Conservation (phyloP, 495 filamentous ascomycete genomes). For the Astrothelium subdiscretum region DNA sequence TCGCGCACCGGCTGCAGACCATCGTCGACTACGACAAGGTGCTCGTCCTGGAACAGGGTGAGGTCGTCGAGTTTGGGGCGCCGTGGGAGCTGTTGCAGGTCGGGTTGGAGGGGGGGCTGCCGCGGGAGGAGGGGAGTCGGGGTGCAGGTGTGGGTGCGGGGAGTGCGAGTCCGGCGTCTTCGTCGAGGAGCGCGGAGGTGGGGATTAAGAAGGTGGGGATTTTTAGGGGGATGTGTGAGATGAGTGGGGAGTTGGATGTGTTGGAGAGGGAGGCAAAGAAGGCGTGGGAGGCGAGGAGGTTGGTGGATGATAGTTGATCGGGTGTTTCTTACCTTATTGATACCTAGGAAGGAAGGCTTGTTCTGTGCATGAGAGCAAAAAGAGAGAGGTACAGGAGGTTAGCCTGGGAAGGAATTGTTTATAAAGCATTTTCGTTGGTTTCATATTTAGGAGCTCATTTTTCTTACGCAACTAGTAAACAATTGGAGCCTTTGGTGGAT, state of each 20-base stretch:
- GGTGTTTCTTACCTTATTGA: too few relatives aligned
- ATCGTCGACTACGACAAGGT: constrained; percentile 98
- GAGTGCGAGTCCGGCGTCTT: too few relatives aligned
- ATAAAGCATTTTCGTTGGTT: background rate
- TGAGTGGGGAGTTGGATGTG: constrained; percentile 71
- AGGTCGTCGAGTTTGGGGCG: constrained; percentile 77
- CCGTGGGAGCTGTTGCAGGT: constrained; percentile 62
- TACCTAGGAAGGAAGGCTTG: background rate
- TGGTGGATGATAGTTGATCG: constrained; percentile 35
- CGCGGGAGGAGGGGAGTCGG: background rate
- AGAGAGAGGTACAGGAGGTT: background rate
- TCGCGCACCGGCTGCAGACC: constrained; percentile 93
- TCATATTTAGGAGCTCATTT: too few relatives aligned
- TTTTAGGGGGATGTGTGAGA: constrained; percentile 92
- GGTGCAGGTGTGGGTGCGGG: too few relatives aligned
- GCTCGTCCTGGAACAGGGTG: constrained; percentile 84
- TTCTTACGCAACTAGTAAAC: too few relatives aligned
- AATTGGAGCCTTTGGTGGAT: background rate
- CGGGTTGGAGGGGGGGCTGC: background rate
- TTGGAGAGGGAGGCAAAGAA: constrained; percentile 67
- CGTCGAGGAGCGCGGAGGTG: too few relatives aligned
- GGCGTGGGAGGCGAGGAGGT: constrained; percentile 44
- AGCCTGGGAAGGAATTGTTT: background rate
- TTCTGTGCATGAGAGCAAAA: background rate
- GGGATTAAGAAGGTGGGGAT: constrained; percentile 44